Evolutionary conservation across 2,329 filamentous ascomycete species (phyloP).

Genomic region (Trichoderma gracile): DNA sequence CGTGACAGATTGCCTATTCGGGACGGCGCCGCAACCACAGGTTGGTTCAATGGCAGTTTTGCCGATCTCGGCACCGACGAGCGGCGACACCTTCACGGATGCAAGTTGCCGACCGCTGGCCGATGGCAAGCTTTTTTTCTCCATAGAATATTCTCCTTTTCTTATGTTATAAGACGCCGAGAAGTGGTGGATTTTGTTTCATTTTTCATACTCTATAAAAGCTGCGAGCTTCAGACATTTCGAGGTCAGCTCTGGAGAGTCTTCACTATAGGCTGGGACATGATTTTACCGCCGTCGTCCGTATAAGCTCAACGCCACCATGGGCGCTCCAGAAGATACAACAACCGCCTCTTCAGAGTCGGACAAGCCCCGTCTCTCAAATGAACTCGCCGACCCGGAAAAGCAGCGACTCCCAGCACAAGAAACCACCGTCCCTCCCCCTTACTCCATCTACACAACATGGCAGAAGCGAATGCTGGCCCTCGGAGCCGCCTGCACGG

Average conservation of each 20-base stretch:
- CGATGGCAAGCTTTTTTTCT: background rate
- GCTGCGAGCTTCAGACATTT: background rate
- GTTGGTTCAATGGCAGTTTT: background rate
- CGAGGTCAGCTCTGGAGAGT: background rate
- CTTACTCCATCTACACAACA: slow-evolving; percentile 43
- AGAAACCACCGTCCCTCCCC: slow-evolving; percentile 24
- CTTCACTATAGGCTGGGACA: background rate
- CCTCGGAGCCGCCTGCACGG: slow-evolving; percentile 41
- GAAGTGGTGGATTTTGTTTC: background rate
- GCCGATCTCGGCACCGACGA: slow-evolving; percentile 34
- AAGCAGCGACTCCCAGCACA: slow-evolving; percentile 24
- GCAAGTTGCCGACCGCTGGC: slow-evolving; percentile 15
- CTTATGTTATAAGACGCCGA: background rate
- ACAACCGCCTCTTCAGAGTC: slow-evolving; percentile 8
- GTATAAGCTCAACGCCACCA: background rate
- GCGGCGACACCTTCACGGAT: slow-evolving; percentile 24
- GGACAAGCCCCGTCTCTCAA: slow-evolving; percentile 6
- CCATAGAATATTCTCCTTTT: no score
- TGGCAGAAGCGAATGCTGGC: slow-evolving; percentile 46
- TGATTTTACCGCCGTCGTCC: background rate
- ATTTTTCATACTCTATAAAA: background rate
- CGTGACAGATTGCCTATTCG: slow-evolving; percentile 12
- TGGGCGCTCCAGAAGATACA: slow-evolving; percentile 9
- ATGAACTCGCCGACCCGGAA: slow-evolving; percentile 24
- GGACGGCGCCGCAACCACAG: background rate